A percentile compares a stretch with the other conserved stretches of the same genome.
These are phyloP conservation scores for Lasiosphaeria ovina DNA, from an alignment of 495 filamentous ascomycete genomes.

Conservation along the genomic window DNA sequence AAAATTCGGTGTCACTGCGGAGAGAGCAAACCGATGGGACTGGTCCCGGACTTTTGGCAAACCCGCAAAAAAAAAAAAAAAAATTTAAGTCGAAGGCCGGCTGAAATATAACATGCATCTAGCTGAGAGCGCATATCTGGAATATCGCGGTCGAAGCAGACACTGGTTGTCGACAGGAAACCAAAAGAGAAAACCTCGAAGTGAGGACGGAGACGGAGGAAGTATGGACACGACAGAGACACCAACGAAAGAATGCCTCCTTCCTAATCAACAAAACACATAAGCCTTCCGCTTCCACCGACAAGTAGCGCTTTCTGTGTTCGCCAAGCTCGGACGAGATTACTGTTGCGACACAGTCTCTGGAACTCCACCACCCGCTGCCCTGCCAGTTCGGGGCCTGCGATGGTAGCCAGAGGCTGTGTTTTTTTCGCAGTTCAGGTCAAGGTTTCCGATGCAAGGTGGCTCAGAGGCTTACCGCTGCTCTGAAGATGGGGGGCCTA, in stretches of 20 bases:
- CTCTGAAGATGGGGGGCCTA: neutral
- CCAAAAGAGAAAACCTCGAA: slow-evolving; percentile 24
- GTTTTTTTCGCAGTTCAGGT: slow-evolving; percentile 33
- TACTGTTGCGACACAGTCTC: slow-evolving; percentile 22
- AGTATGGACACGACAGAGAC: neutral
- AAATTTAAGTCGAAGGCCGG: slow-evolving; percentile 22
- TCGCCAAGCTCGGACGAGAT: slow-evolving; percentile 17
- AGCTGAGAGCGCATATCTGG: slow-evolving; percentile 36
- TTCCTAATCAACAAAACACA: neutral
- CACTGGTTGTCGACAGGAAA: slow-evolving; percentile 47
- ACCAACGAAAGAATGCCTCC: neutral
- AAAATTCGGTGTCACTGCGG: slow-evolving; percentile 23
- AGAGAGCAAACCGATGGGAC: slow-evolving; percentile 20
- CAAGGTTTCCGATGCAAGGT: slow-evolving; percentile 28
- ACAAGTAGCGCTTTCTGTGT: neutral
- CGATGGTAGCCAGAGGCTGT: slow-evolving; percentile 5
- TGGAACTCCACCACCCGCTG: neutral
- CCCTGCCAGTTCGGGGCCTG: slow-evolving; percentile 22
- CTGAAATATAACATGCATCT: slow-evolving; percentile 27
- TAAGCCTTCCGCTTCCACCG: neutral
- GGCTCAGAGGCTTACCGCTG: neutral
- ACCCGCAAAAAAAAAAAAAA: neutral
- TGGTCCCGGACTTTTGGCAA: slow-evolving; percentile 13
- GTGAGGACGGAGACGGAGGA: slow-evolving; percentile 8
- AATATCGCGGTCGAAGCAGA: slow-evolving; percentile 38